Percentiles rank a stretch among this genome's conserved stretches.
phyloP scores from a whole-genome alignment of 495 filamentous ascomycete genomes.

The Emericellopsis terricola region DNA sequence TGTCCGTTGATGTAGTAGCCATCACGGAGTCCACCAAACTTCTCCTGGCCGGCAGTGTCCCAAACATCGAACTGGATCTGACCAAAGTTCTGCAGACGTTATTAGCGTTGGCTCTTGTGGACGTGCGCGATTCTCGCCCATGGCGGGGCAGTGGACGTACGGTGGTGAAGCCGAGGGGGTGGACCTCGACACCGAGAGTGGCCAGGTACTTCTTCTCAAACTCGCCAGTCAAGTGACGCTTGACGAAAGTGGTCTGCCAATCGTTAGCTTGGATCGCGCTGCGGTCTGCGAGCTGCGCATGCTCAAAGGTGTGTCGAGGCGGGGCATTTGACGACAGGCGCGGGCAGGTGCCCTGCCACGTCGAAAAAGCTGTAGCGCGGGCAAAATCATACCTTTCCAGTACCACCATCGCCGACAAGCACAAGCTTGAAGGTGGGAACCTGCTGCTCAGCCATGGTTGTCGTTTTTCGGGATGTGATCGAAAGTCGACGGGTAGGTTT shows the following conservation, averaged over 20 bases:
- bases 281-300: too few relatives aligned
- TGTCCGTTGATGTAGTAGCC: conserved; percentile 99
- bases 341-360: too few relatives aligned
- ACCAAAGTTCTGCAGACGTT: conserved; percentile 62
- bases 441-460: conserved; percentile 13
- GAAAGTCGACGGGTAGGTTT: conserved; percentile 9
- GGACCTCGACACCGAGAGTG: conserved; percentile 97
- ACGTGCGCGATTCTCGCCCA: too few relatives aligned
- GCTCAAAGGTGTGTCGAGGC: too few relatives aligned
- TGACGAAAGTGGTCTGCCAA: conserved; percentile 98
- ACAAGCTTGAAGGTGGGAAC: conserved; percentile 94
- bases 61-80: conserved; percentile 98
- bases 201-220: conserved; percentile 99
- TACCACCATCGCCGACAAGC: conserved; percentile 98
- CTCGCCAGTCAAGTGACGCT: conserved; percentile 97
- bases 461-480: conserved; percentile 11
- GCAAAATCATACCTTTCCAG: conserved; percentile 69
- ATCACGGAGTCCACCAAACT: conserved; percentile 98
- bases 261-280: too few relatives aligned
- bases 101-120: background rate
- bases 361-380: background rate
- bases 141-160: conserved; percentile 35
- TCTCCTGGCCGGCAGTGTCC: conserved; percentile 99
- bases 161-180: conserved; percentile 84
- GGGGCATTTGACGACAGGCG: too few relatives aligned